Evolutionary conservation across 2,329 filamentous ascomycete genomes (phyloP).

Genomic region (Talaromyces atroroseus): DNA sequence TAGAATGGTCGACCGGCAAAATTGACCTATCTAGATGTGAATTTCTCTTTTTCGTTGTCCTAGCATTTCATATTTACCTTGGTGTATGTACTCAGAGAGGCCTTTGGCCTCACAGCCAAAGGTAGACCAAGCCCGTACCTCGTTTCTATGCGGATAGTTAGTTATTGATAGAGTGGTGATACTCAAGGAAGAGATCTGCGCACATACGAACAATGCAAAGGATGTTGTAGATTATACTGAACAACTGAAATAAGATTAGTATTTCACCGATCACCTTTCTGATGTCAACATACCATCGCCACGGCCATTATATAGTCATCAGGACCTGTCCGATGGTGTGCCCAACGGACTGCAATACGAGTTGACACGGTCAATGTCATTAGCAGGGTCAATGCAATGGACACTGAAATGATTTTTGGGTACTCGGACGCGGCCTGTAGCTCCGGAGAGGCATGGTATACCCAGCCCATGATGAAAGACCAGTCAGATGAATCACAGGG

Average conservation of each 20-base stretch:
- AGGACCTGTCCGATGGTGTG: slow-evolving; percentile 40
- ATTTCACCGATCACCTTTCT: slow-evolving; percentile 16
- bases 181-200: background rate
- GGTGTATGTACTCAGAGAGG: slow-evolving; percentile 43
- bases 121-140: slow-evolving; percentile 51
- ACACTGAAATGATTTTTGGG: slow-evolving; percentile 46
- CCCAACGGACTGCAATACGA: slow-evolving; percentile 41
- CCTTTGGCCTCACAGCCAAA: slow-evolving; percentile 38
- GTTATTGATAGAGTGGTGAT: background rate
- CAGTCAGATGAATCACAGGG: slow-evolving; percentile 2
- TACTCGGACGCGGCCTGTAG: slow-evolving; percentile 47
- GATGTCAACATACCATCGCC: slow-evolving; percentile 25
- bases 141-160: slow-evolving; percentile 38
- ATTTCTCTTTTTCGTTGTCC: background rate
- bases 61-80: slow-evolving; percentile 17
- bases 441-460: slow-evolving; percentile 45
- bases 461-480: slow-evolving; percentile 38
- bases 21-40: slow-evolving; percentile 37
- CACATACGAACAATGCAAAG: slow-evolving; percentile 48
- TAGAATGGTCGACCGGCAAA: slow-evolving; percentile 52
- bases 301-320: slow-evolving; percentile 44
- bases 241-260: slow-evolving; percentile 28
- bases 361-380: slow-evolving; percentile 40
- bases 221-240: slow-evolving; percentile 46
- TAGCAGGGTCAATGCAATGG: slow-evolving; percentile 40